These are phyloP conservation scores for Nakazawaea laoshanensis DNA, from an alignment of 805 yeast genomes.

Conservation along the genomic window DNA sequence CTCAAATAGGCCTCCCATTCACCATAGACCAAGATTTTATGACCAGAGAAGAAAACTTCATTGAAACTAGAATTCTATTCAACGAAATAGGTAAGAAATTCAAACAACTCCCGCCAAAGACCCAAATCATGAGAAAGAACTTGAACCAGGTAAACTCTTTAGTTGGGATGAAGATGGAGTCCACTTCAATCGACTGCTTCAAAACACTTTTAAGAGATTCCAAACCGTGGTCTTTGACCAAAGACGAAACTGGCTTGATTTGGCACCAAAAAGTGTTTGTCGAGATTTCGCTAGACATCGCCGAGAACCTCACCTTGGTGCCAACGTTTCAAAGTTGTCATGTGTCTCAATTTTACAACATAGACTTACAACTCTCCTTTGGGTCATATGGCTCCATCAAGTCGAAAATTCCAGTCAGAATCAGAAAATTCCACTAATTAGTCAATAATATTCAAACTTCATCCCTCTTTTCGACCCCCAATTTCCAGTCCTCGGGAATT, in stretches of 20 bases:
- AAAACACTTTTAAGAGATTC: neutral
- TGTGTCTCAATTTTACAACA: constrained; percentile 51
- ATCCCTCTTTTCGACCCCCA: too few species aligned
- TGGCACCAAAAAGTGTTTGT: constrained; percentile 20
- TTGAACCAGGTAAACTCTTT: constrained; percentile 23
- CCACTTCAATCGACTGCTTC: constrained; percentile 11
- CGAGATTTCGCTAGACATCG: constrained; percentile 32
- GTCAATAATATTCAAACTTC: too few species aligned
- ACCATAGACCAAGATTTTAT: constrained; percentile 26
- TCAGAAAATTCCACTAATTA: constrained; percentile 18
- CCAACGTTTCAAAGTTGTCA: constrained; percentile 61
- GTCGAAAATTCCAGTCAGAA: constrained; percentile 10
- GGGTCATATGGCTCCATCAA: constrained; percentile 1
- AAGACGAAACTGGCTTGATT: too few species aligned
- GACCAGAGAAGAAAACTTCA: constrained; percentile 16
- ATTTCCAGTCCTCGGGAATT: too few species aligned
- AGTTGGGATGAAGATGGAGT: constrained; percentile 8
- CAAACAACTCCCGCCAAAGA: constrained; percentile 16
- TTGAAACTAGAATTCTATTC: constrained; percentile 13
- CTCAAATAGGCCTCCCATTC: constrained; percentile 25
- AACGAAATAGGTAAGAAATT: neutral
- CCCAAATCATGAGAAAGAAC: constrained; percentile 13
- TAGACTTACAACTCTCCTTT: constrained; percentile 10
- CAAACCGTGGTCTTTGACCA: constrained; percentile 1
- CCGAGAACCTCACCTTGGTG: constrained; percentile 39